Percentiles rank a stretch among this genome's conserved stretches.
phyloP scores from a whole-genome alignment of 495 filamentous ascomycete species.

The Neurospora sp. region DNA sequence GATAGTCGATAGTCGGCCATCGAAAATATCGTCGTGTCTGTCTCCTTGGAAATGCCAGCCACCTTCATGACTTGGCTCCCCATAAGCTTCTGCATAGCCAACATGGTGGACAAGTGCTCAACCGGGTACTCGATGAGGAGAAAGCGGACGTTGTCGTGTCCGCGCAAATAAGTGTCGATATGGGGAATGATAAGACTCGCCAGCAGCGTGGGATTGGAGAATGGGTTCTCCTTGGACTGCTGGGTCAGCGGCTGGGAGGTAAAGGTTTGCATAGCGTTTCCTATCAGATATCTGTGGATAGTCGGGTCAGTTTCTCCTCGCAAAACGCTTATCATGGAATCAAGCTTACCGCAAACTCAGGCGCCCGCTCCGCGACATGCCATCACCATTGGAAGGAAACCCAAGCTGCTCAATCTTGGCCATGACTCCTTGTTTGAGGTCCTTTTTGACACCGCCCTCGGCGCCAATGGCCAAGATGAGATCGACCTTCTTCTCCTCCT shows the following conservation, averaged over 20 bases:
- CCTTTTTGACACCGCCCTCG: constrained; percentile 27
- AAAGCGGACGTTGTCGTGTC: constrained; percentile 29
- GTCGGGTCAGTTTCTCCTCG: not conserved
- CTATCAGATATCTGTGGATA: constrained; percentile 30
- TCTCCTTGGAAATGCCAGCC: constrained; percentile 30
- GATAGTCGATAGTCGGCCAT: constrained; percentile 35
- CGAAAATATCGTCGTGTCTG: constrained; percentile 17
- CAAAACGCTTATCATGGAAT: not conserved
- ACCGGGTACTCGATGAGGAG: constrained; percentile 38
- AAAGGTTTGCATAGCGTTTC: constrained; percentile 39
- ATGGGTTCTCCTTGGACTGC: constrained; percentile 36
- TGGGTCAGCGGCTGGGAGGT: constrained; percentile 32
- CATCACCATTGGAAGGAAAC: constrained; percentile 15
- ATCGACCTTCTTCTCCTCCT: constrained; percentile 24
- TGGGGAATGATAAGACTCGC: constrained; percentile 37
- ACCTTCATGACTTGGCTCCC: constrained; percentile 33
- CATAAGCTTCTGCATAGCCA: constrained; percentile 33
- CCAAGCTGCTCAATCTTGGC: constrained; percentile 35
- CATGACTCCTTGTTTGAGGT: constrained; percentile 23
- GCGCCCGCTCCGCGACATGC: constrained; percentile 27
- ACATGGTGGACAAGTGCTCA: constrained; percentile 33
- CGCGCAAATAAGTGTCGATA: constrained; percentile 32
- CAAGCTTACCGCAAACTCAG: constrained; percentile 32
- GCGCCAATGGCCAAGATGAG: constrained; percentile 36
- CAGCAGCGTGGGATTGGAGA: constrained; percentile 30